Evolutionary conservation across 768 basidiomycete genomes (phyloP).

Genomic region (Suillus cothurnatus): DNA sequence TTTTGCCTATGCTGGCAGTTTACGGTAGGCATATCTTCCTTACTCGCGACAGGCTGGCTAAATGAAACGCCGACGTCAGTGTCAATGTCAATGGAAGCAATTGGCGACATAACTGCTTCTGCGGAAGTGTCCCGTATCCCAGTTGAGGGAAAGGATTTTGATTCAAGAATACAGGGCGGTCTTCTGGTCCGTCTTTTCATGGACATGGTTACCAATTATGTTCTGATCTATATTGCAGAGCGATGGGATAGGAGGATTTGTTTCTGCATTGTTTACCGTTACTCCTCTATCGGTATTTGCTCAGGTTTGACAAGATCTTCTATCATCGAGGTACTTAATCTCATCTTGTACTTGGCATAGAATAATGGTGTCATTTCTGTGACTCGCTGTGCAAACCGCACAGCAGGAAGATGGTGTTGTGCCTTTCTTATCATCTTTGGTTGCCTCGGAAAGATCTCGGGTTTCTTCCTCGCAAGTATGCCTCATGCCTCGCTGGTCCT

Average conservation of each 20-base stretch:
- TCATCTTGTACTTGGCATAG: conserved; percentile 30
- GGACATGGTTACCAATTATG: background rate
- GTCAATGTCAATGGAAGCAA: conserved; percentile 79
- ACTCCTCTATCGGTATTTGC: conserved; percentile 81
- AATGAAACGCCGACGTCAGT: conserved; percentile 39
- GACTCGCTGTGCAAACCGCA: conserved; percentile 81
- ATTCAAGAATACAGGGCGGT: conserved; percentile 82
- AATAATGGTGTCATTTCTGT: conserved; percentile 85
- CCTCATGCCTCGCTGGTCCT: conserved; percentile 2
- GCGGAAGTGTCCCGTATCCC: conserved; percentile 78
- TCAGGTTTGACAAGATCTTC: conserved; percentile 38
- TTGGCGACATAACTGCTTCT: conserved; percentile 82
- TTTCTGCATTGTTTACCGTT: conserved; percentile 73
- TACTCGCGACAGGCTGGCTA: conserved; percentile 32
- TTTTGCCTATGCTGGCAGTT: conserved; percentile 62
- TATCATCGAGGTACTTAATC: background rate
- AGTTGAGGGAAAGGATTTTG: conserved; percentile 76
- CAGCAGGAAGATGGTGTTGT: conserved; percentile 81
- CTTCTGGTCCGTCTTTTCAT: conserved; percentile 50
- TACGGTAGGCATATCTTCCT: conserved; percentile 45
- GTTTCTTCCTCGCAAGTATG: conserved; percentile 77
- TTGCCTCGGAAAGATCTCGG: conserved; percentile 78
- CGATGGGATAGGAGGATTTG: conserved; percentile 71
- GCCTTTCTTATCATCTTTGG: conserved; percentile 80
- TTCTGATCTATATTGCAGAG: conserved; percentile 38